Evolutionary conservation across 2,329 filamentous ascomycete species (phyloP).

Genomic region (Talaromyces sp.): DNA sequence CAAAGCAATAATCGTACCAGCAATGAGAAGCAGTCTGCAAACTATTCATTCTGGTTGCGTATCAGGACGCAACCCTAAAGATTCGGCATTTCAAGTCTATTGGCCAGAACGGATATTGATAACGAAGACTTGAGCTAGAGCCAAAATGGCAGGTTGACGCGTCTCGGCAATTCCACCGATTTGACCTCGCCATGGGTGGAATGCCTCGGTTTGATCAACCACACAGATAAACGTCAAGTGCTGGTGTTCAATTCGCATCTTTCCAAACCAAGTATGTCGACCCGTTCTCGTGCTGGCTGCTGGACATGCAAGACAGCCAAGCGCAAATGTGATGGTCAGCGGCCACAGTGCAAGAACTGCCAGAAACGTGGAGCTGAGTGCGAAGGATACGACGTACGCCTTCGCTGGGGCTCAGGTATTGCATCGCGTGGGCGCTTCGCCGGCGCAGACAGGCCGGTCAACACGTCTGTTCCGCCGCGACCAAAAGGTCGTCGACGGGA

Average conservation of each 20-base stretch:
- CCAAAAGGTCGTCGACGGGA: constrained; percentile 28
- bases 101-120: neutral
- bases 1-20: neutral
- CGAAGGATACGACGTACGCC: constrained; percentile 32
- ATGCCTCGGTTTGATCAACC: neutral
- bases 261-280: constrained; percentile 27
- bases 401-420: constrained; percentile 31
- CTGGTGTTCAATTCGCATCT: neutral
- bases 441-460: constrained; percentile 26
- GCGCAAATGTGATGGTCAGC: constrained; percentile 29
- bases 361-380: constrained; percentile 24
- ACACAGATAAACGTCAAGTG: neutral
- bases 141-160: neutral
- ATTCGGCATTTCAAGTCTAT: neutral
- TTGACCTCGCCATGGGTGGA: neutral
- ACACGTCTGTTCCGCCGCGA: constrained; percentile 24
- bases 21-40: no score
- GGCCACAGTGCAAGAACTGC: constrained; percentile 24
- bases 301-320: constrained; percentile 32
- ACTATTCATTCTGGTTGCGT: no score
- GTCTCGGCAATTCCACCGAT: neutral
- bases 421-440: constrained; percentile 32
- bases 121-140: neutral
- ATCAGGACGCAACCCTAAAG: neutral
- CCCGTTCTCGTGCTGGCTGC: constrained; percentile 27